Base-by-base conservation (phyloP, 1,284 basidiomycete genomes). In the Ceratobasidium sp. region DNA sequence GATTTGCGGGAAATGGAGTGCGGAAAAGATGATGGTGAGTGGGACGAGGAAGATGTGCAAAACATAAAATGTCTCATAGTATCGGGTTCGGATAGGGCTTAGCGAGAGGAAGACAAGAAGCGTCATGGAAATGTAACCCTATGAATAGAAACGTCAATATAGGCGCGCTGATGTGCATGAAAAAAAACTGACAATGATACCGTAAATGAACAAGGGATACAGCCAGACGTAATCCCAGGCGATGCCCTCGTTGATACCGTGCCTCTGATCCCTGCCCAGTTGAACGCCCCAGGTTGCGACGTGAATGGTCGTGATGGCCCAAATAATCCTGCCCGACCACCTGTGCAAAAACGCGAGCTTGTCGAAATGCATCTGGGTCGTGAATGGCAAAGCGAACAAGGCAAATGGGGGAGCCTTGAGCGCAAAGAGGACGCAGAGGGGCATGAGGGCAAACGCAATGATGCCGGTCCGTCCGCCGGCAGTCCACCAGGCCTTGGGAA, bases 331-430 rank as follows among this genome's bases (percentile, higher is more conserved):
- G 2, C 90, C 94, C 3, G 86, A 83, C 85, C 89, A 91, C 50
- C 87, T 86, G 81, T 93, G 92, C 12, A 93, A 81, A 79, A 87
- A 85, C 3, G 86, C 83, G 26, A 94, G 86, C 77, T 93, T 92
- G 82, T 96, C 93, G 76, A 92, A 90, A 76, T 89, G 87, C 39
- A 93, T 80, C 65, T 92, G 88, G 28, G 88, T 86, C 73, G 91
- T 84, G 74, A 87, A 86, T 0, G 88, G 86, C 30, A 90, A 83
- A n/a, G 92, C 88, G 76, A 94, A 87, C 53, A 94, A 77, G 60
- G 92, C 93, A 77, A 94, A 90, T 0, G 94, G 94, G 12, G 91
- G 89, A 2, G 91, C 85, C 79, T 94, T 95, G 79, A 95, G 85
- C 2, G 90, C 92, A 72, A 94, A 85, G 9, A 94, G 83, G 70